These are phyloP conservation scores for Hypericum perforatum DNA, from an alignment of 345 rosid genomes.

Conservation along the genomic window DNA sequence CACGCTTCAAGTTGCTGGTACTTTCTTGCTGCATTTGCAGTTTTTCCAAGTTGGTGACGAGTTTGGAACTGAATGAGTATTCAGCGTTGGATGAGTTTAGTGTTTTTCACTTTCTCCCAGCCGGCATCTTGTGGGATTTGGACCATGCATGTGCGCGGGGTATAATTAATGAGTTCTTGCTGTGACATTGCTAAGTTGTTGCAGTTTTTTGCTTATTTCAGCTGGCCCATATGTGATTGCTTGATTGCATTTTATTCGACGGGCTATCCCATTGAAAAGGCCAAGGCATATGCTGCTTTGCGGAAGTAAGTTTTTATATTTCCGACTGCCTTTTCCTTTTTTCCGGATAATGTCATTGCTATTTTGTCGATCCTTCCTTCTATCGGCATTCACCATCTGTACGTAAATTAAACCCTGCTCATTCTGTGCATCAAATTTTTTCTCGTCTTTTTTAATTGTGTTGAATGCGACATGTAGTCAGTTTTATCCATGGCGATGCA, in stretches of 20 bases:
- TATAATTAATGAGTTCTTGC: background rate
- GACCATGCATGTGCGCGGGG: slow-evolving; percentile 2
- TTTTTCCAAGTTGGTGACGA: too few species aligned
- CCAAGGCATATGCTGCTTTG: slow-evolving; percentile 68
- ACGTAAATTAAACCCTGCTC: too few species aligned
- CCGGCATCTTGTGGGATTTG: background rate
- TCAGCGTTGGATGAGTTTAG: too few species aligned
- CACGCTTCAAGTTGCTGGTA: too few species aligned
- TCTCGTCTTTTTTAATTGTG: too few species aligned
- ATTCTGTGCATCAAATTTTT: too few species aligned
- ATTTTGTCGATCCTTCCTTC: background rate
- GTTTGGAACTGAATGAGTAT: too few species aligned
- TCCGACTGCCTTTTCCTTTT: slow-evolving; percentile 7
- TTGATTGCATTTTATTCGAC: slow-evolving; percentile 86
- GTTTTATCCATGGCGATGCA: too few species aligned
- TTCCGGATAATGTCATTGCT: background rate
- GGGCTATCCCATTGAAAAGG: slow-evolving; percentile 92
- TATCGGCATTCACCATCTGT: background rate
- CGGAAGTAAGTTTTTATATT: slow-evolving; percentile 56
- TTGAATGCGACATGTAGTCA: too few species aligned
- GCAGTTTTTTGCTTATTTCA: slow-evolving; percentile 37
- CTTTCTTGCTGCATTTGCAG: too few species aligned
- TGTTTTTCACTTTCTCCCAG: too few species aligned
- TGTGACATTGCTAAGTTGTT: slow-evolving; percentile 14
- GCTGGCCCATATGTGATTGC: slow-evolving; percentile 97